Evolutionary conservation across 345 rosid species (phyloP).

Genomic region (Sapria himalayana): DNA sequence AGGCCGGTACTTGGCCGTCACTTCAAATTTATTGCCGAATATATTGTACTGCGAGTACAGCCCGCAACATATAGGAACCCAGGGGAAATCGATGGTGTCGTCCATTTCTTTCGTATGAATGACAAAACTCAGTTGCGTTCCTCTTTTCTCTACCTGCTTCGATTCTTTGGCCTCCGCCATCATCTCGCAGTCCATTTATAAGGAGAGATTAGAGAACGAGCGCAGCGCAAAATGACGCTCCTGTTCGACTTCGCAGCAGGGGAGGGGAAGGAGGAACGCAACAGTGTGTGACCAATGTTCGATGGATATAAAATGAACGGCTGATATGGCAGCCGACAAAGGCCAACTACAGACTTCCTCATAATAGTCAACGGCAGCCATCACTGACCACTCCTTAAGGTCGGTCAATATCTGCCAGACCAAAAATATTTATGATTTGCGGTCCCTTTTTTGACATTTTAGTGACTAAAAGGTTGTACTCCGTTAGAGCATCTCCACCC

Average conservation of each 20-base stretch:
- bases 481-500: no score
- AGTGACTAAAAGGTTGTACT: no score
- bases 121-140: slow-evolving; percentile 16
- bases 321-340: slow-evolving; percentile 12
- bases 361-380: no score
- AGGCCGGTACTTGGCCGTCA: slow-evolving; percentile 70
- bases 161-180: neutral
- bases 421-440: no score
- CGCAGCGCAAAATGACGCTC: neutral
- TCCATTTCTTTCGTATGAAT: slow-evolving; percentile 18
- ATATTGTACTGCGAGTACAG: slow-evolving; percentile 47
- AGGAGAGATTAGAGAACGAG: neutral
- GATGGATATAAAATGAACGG: slow-evolving; percentile 5
- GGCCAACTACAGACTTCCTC: slow-evolving; percentile 8
- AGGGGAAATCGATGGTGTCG: slow-evolving; percentile 52
- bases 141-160: slow-evolving; percentile 2
- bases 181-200: slow-evolving; percentile 1
- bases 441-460: no score
- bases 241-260: slow-evolving; percentile 16
- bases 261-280: slow-evolving; percentile 38
- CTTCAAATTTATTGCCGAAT: slow-evolving; percentile 63
- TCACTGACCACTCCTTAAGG: no score
- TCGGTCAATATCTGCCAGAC: no score
- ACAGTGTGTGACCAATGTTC: slow-evolving; percentile 23
- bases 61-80: slow-evolving; percentile 48